phyloP scores from a whole-genome alignment of 768 basidiomycete genomes.

The Cantharellus anzutake region DNA sequence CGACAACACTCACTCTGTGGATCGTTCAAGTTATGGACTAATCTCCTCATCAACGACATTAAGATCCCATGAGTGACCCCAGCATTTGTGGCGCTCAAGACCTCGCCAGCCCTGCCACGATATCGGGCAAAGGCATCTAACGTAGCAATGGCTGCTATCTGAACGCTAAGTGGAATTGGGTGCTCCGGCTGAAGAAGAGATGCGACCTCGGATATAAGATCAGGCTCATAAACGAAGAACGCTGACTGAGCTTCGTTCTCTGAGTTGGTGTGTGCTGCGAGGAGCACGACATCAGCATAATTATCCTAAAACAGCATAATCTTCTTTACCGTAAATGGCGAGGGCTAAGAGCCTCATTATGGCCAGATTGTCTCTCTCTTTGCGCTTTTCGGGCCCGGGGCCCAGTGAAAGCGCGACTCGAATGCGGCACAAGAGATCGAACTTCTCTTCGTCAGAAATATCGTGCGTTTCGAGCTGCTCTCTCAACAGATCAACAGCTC shows the following conservation, averaged over 20 bases:
- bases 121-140: conserved; percentile 82
- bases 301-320: not conserved
- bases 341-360: conserved; percentile 68
- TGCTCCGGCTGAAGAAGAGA: conserved; percentile 73
- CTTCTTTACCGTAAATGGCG: conserved; percentile 42
- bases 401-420: conserved; percentile 56
- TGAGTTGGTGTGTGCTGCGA: conserved; percentile 54
- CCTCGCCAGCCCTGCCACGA: conserved; percentile 65
- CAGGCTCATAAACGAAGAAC: conserved; percentile 89
- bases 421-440: conserved; percentile 74
- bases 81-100: conserved; percentile 77
- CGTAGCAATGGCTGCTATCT: conserved; percentile 73
- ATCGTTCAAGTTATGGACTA: conserved; percentile 50
- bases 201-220: conserved; percentile 72
- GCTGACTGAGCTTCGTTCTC: conserved; percentile 63
- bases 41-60: conserved; percentile 73
- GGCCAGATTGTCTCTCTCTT: conserved; percentile 58
- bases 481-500: conserved; percentile 57
- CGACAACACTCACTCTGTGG: conserved; percentile 33
- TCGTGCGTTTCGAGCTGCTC: conserved; percentile 47
- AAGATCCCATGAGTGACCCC: conserved; percentile 91
- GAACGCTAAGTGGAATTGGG: conserved; percentile 47
- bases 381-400: conserved; percentile 22
- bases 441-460: conserved; percentile 67
- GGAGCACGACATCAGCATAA: not conserved